Evolutionary conservation across 352 stramenopile species (phyloP), one percentile per base, ranked within the genome.

Genomic region (Thalassiosira pacifica): DNA sequence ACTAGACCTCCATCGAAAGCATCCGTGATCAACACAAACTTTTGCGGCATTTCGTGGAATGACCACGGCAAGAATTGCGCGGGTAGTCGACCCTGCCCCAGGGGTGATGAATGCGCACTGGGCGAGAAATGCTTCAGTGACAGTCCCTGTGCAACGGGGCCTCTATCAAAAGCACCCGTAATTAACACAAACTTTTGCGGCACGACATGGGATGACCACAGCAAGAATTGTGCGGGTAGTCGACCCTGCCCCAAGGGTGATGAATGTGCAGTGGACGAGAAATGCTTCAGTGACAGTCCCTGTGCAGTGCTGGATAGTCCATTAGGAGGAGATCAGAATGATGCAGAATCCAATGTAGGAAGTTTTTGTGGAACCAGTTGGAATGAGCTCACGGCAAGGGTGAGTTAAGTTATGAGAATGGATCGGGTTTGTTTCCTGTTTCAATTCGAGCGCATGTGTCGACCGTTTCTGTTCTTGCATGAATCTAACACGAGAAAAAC

Each of bases 281-380:
- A n/a, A n/a, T n/a, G n/a, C n/a, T n/a, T n/a, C n/a, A n/a, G n/a
- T n/a, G n/a, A n/a, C n/a, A n/a, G n/a, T n/a, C n/a, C n/a, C n/a
- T n/a, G n/a, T n/a, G n/a, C n/a, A n/a, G n/a, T n/a, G n/a, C n/a
- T n/a, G n/a, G n/a, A n/a, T n/a, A n/a, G n/a, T n/a, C n/a, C n/a
- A n/a, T n/a, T n/a, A n/a, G n/a, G n/a, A n/a, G n/a, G n/a, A n/a
- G n/a, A n/a, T n/a, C n/a, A n/a, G n/a, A n/a, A n/a, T n/a, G n/a
- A n/a, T 40, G 79, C 27, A 65, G 37, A 84, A 27, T 80, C 66
- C 8, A 87, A 79, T 42, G 45, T 76, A 48, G 57, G 55, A 19
- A 73, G 66, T 29, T 71, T 88, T 76, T 88, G 81, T 55, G 76
- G 74, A 19, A 67, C 53, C 52, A 61, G 71, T 18, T 88, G 74